A percentile compares a stretch with the other conserved stretches of the same genome.
These are phyloP conservation scores for Rosa multiflora DNA, from an alignment of 306 rosid species.

Conservation along the genomic window DNA sequence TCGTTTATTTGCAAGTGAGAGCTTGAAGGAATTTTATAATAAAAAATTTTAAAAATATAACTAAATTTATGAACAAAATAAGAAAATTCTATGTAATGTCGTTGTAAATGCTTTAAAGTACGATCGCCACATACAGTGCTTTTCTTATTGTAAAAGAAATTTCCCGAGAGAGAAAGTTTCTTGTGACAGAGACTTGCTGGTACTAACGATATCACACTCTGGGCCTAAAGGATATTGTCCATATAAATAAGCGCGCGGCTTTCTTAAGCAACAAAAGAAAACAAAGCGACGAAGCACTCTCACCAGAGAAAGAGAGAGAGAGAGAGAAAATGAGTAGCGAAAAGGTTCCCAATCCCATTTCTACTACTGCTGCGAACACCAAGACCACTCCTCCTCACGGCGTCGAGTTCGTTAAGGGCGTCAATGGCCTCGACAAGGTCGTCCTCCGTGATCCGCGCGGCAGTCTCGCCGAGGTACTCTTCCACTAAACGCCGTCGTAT, in stretches of 20 bases:
- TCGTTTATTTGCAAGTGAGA: too few species aligned
- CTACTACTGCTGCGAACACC: background rate
- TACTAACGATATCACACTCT: too few species aligned
- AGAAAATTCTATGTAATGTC: too few species aligned
- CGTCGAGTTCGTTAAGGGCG: conserved; percentile 50
- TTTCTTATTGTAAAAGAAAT: too few species aligned
- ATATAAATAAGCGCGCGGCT: conserved; percentile 14
- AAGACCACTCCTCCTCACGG: conserved; percentile 1
- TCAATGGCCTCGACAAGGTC: conserved; percentile 59
- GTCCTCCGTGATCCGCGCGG: conserved; percentile 48
- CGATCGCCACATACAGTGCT: too few species aligned
- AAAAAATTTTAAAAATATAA: too few species aligned
- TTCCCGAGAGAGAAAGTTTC: background rate
- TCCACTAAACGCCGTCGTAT: conserved; percentile 32
- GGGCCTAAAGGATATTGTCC: background rate
- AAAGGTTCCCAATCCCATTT: conserved; percentile 25
- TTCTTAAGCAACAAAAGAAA: background rate
- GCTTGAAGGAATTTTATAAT: too few species aligned
- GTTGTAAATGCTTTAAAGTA: too few species aligned
- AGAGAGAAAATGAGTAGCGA: conserved; percentile 39
- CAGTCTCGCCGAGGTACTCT: conserved; percentile 40
- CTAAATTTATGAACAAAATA: too few species aligned
- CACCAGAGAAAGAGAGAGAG: background rate
- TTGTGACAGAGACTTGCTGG: background rate
- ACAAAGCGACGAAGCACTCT: background rate